phyloP scores from a whole-genome alignment of 2,329 filamentous ascomycete species.

The Alternaria ventricosa region DNA sequence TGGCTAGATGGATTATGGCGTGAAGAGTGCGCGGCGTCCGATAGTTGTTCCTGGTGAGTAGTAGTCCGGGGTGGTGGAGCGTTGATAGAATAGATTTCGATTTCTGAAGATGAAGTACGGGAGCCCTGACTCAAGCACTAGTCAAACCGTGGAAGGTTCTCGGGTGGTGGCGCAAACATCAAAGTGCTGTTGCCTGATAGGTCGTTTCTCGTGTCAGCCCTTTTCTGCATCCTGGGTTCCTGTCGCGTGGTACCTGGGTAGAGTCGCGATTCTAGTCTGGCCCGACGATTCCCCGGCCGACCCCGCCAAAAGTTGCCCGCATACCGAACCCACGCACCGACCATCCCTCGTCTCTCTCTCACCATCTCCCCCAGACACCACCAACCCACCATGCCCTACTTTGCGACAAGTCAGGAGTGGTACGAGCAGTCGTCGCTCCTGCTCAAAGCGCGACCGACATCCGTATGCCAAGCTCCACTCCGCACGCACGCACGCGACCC shows the following conservation, averaged over 20 bases:
- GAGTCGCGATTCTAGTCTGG: conserved; percentile 4
- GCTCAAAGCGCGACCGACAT: conserved; percentile 82
- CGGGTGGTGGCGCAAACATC: not conserved
- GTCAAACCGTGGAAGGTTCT: not conserved
- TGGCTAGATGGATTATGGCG: not conserved
- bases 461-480: conserved; percentile 63
- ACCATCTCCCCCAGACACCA: conserved; percentile 15
- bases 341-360: conserved; percentile 5
- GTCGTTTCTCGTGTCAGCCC: not conserved
- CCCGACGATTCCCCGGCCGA: conserved; percentile 20
- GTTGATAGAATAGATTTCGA: not conserved
- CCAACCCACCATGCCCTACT: conserved; percentile 70
- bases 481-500: conserved; percentile 11
- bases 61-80: not conserved
- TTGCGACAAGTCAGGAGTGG: conserved; percentile 86
- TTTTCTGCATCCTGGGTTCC: not conserved
- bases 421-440: conserved; percentile 86
- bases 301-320: conserved; percentile 42
- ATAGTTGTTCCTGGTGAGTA: not conserved
- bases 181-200: not conserved
- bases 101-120: no score
- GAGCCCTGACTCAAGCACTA: not conserved
- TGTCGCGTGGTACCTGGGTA: not conserved
- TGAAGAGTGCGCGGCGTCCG: not conserved
- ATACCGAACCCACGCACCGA: conserved; percentile 9